phyloP scores from a whole-genome alignment of 1,139 yeast genomes.

The Pneumocystis jirovecii region DNA sequence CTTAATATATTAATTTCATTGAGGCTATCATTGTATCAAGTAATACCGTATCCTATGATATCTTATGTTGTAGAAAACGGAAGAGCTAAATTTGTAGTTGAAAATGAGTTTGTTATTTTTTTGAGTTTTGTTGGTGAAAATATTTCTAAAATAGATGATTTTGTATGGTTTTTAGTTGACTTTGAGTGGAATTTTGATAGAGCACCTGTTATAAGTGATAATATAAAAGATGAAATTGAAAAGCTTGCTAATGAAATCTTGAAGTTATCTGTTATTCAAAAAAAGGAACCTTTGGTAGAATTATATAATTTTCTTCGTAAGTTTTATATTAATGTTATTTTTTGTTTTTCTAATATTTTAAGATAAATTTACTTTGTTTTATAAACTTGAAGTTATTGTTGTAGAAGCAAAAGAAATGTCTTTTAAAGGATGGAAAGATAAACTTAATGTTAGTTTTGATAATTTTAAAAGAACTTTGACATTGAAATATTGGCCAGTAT shows the following conservation, averaged over 20 bases:
- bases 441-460: slow-evolving; percentile 41
- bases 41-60: slow-evolving; percentile 30
- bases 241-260: neutral
- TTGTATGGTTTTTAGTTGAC: slow-evolving; percentile 62
- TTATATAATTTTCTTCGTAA: slow-evolving; percentile 50
- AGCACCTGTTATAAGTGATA: neutral
- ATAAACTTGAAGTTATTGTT: slow-evolving; percentile 57
- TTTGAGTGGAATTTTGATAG: slow-evolving; percentile 30
- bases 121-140: slow-evolving; percentile 56
- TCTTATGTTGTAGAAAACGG: slow-evolving; percentile 61
- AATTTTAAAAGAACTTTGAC: neutral
- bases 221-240: slow-evolving; percentile 28
- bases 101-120: slow-evolving; percentile 54
- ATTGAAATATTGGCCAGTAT: neutral
- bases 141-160: slow-evolving; percentile 20
- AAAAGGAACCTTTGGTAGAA: slow-evolving; percentile 34
- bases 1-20: slow-evolving; percentile 61
- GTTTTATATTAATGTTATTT: neutral
- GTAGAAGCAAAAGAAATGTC: slow-evolving; percentile 45
- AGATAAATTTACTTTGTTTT: slow-evolving; percentile 48
- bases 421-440: slow-evolving; percentile 50
- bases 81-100: slow-evolving; percentile 49
- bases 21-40: slow-evolving; percentile 49
- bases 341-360: neutral
- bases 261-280: neutral